phyloP scores from a whole-genome alignment of 2,329 filamentous ascomycete genomes.

The Fusarium dimerum region DNA sequence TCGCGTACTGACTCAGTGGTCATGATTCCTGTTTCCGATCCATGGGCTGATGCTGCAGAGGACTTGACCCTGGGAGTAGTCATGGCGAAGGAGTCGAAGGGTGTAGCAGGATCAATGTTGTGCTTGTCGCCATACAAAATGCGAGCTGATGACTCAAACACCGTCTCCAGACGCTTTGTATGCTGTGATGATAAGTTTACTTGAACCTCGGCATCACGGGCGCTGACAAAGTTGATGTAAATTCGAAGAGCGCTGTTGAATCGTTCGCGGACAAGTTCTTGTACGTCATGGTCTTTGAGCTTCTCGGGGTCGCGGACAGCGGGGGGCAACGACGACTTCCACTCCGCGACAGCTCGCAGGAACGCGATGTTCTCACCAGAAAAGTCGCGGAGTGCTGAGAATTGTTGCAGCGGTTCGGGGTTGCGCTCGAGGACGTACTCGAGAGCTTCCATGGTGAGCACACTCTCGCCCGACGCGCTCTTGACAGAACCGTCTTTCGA shows the following conservation, averaged over 20 bases:
- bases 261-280: constrained; percentile 46
- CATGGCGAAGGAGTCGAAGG: constrained; percentile 41
- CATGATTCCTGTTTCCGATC: constrained; percentile 28
- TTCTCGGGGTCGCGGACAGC: constrained; percentile 25
- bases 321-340: constrained; percentile 34
- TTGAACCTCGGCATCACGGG: constrained; percentile 58
- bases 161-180: constrained; percentile 51
- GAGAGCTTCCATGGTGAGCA: constrained; percentile 29
- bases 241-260: constrained; percentile 59
- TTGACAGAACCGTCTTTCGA: constrained; percentile 37
- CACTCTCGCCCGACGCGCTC: constrained; percentile 40
- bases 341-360: constrained; percentile 54
- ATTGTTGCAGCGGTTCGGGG: constrained; percentile 60
- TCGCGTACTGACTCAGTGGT: constrained; percentile 9
- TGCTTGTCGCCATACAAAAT: constrained; percentile 43
- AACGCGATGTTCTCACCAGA: constrained; percentile 71
- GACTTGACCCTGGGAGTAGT: constrained; percentile 23
- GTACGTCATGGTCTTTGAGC: constrained; percentile 20
- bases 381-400: constrained; percentile 66
- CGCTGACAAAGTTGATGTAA: constrained; percentile 29
- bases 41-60: constrained; percentile 17
- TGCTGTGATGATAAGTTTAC: constrained; percentile 64
- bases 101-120: constrained; percentile 43
- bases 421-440: constrained; percentile 62
- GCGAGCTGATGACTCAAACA: constrained; percentile 58